Conservation (phyloP, 768 basidiomycete species). For the Trametes meyenii region DNA sequence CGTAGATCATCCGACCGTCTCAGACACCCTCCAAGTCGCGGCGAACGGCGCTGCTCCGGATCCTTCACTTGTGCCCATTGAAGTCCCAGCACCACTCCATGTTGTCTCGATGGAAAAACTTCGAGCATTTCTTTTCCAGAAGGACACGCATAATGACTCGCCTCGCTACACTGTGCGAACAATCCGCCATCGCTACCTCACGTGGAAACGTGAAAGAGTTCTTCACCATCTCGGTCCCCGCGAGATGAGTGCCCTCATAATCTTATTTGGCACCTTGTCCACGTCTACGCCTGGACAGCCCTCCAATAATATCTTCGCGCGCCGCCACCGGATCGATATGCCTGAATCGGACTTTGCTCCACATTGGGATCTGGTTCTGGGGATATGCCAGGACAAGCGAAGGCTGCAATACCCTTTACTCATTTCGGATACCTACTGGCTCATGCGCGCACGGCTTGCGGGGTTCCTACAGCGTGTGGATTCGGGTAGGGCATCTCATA, state of each 20-base stretch:
- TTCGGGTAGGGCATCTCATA: not conserved
- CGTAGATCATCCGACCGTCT: no score
- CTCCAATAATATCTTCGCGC: conserved; percentile 33
- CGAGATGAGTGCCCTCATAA: conserved; percentile 47
- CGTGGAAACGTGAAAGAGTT: conserved; percentile 37
- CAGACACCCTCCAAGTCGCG: not conserved
- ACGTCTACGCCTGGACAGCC: conserved; percentile 30
- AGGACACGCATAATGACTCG: conserved; percentile 4
- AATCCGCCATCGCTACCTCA: conserved; percentile 23
- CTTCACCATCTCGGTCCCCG: conserved; percentile 38
- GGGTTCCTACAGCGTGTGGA: not conserved
- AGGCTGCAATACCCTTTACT: conserved; percentile 33
- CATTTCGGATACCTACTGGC: conserved; percentile 63
- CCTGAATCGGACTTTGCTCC: conserved; percentile 26
- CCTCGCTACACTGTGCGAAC: conserved; percentile 7
- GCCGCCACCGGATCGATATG: conserved; percentile 36
- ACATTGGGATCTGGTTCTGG: conserved; percentile 55
- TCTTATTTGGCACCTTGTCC: conserved; percentile 55
- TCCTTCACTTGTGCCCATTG: not conserved
- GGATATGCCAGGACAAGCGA: conserved; percentile 49
- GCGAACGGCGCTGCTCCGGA: not conserved
- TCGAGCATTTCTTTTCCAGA: conserved; percentile 16
- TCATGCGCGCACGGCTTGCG: conserved; percentile 52
- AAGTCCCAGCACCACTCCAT: not conserved
- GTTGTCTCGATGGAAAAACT: conserved; percentile 1